Evolutionary conservation across 169 alveolate species (phyloP).

Genomic region (Plasmodium cynomolgi): DNA sequence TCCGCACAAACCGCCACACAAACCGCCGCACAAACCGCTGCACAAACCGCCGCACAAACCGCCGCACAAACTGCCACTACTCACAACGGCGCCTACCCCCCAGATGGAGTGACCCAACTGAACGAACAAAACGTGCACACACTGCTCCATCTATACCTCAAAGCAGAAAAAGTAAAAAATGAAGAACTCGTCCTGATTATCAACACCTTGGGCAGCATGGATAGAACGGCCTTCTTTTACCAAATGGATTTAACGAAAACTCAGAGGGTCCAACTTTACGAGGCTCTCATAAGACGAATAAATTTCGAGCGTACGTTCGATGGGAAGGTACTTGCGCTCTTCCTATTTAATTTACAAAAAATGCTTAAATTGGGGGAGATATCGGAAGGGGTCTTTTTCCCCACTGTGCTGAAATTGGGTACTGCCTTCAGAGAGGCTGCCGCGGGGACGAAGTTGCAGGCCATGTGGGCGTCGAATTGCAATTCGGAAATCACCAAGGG

Average conservation of each 20-base stretch:
- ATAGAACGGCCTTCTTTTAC: neutral
- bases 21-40: neutral
- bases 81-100: neutral
- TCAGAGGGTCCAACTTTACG: slow-evolving; percentile 17
- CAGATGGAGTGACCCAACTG: neutral
- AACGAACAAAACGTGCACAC: slow-evolving; percentile 37
- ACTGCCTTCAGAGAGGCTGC: neutral
- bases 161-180: slow-evolving; percentile 7
- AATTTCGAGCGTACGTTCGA: neutral
- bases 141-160: slow-evolving; percentile 11
- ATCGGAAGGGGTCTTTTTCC: neutral
- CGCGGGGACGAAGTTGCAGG: neutral
- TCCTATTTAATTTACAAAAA: slow-evolving; percentile 24
- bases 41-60: neutral
- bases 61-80: neutral
- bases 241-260: slow-evolving; percentile 25
- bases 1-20: neutral
- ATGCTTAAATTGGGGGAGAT: slow-evolving; percentile 1
- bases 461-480: neutral
- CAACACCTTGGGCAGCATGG: neutral
- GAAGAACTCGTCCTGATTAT: slow-evolving; percentile 30
- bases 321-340: slow-evolving; percentile 28
- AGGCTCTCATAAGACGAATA: slow-evolving; percentile 5
- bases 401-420: neutral
- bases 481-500: neutral